Percentiles rank a stretch among this genome's conserved stretches.
Conservation (phyloP, 2,329 filamentous ascomycete species). For the Penicillium sp. region DNA sequence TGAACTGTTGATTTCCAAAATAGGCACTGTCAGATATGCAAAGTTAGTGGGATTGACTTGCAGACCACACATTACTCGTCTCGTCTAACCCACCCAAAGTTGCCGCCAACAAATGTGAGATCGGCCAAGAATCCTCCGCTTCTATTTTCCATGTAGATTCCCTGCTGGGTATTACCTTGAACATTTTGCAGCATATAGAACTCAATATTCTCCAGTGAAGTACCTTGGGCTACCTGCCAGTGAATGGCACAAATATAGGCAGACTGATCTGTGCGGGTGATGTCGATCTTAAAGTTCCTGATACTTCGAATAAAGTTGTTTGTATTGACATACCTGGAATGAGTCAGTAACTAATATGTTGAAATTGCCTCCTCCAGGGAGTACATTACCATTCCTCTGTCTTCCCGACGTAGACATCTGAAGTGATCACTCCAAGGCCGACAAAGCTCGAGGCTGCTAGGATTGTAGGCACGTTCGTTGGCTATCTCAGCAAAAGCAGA, state of each 20-base stretch:
- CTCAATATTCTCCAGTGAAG: background rate
- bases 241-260: slow-evolving; percentile 34
- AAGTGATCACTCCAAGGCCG: slow-evolving; percentile 23
- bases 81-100: background rate
- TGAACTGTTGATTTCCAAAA: slow-evolving; percentile 63
- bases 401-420: slow-evolving; percentile 22
- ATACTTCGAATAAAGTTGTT: slow-evolving; percentile 26
- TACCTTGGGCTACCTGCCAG: background rate
- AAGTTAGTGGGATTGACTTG: too few relatives aligned
- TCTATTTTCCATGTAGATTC: background rate
- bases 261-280: slow-evolving; percentile 35
- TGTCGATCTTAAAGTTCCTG: slow-evolving; percentile 28
- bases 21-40: slow-evolving; percentile 18
- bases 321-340: slow-evolving; percentile 13
- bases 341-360: too few relatives aligned
- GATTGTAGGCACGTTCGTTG: slow-evolving; percentile 18
- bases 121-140: background rate
- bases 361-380: too few relatives aligned
- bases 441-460: slow-evolving; percentile 23
- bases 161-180: slow-evolving; percentile 5
- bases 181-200: background rate
- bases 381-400: slow-evolving; percentile 2
- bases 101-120: background rate
- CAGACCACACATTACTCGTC: too few relatives aligned
- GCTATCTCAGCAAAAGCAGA: background rate